Base-by-base conservation (phyloP, 225 moss, liverwort and hornwort species). In the Bryoerythrophyllum caledonicum region DNA sequence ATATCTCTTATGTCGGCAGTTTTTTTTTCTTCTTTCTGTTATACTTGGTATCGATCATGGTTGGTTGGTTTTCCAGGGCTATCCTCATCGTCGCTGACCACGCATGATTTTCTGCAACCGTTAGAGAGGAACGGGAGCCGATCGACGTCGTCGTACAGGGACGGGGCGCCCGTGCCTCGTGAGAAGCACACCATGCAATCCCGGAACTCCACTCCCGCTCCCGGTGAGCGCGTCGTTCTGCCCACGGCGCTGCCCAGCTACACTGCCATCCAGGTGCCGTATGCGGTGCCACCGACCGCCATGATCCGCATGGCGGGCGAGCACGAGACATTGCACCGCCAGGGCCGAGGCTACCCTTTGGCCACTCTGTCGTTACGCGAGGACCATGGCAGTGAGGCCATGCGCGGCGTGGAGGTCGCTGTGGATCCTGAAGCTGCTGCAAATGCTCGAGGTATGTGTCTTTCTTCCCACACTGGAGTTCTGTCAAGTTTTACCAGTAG, bases 41-140 rank as follows among this genome's bases (percentile, higher is more conserved):
- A n/a, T n/a, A n/a, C n/a, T n/a, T 48, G 11, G 40, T 64, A 15
- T 21, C 7, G 7, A 12, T 13, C 41, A 43, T 41, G 64, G 25
- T 7, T 44, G 44, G 44, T 48, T 48, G 17, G 17, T 34, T 23
- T 65, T 35, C 2, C 85, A 92, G 92, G 87, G 23, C 61, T 90
- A 76, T 82, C 87, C 6, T 73, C 89, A 1, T 86, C 90, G 58
- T 73, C 86, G 4, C 83, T 92, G 44, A 90, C 88, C 20, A 92
- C 88, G 2, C 88, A 92, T 66, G 92, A 92, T 71, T 92, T 92
- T 64, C 65, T 92, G 60, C 92, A 92, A 86, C 90, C 92, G 1
- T 57, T 92, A 75, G 92, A 92, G 60, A 77, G 90, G 73, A 82
- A 73, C 59, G 87, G 82, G 64, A 73, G 59, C 5, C 79, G 82